Evolutionary conservation across 495 filamentous ascomycete genomes (phyloP).

Genomic region (Penicillium chermesinum): DNA sequence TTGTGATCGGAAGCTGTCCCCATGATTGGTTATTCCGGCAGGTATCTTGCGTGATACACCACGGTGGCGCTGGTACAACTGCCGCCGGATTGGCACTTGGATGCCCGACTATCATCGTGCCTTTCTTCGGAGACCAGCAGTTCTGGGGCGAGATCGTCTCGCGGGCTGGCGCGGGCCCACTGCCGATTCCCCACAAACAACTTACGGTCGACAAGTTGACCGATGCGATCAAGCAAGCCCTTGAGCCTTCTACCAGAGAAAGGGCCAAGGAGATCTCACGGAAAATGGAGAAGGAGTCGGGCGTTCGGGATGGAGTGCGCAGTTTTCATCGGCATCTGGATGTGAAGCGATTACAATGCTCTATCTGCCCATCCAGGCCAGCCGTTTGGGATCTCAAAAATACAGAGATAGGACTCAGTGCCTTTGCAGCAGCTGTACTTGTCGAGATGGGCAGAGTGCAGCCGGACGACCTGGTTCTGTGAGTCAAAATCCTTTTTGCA

Average conservation of each 20-base stretch:
- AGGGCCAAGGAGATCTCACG: slow-evolving; percentile 55
- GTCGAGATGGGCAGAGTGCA: slow-evolving; percentile 56
- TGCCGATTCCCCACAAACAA: slow-evolving; percentile 64
- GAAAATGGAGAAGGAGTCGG: slow-evolving; percentile 59
- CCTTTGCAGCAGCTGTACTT: slow-evolving; percentile 62
- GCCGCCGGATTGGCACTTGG: slow-evolving; percentile 66
- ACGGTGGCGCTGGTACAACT: slow-evolving; percentile 78
- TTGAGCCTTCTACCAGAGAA: slow-evolving; percentile 50
- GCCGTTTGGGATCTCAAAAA: slow-evolving; percentile 68
- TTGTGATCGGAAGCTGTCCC: slow-evolving; percentile 71
- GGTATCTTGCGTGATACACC: slow-evolving; percentile 73
- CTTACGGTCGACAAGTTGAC: slow-evolving; percentile 60
- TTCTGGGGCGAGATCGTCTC: slow-evolving; percentile 80
- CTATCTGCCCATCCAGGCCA: slow-evolving; percentile 55
- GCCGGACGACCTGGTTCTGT: slow-evolving; percentile 66
- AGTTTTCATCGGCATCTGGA: slow-evolving; percentile 67
- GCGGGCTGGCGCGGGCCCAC: slow-evolving; percentile 64
- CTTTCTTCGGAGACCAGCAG: slow-evolving; percentile 82
- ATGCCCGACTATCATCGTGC: slow-evolving; percentile 69
- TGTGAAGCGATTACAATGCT: slow-evolving; percentile 56
- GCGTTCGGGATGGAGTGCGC: slow-evolving; percentile 56
- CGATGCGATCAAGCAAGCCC: slow-evolving; percentile 52
- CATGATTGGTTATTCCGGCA: slow-evolving; percentile 80
- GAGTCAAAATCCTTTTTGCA: slow-evolving; percentile 15
- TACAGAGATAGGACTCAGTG: slow-evolving; percentile 57